Base-by-base conservation (phyloP, 352 stramenopile species). In the Phytophthora sansomeana region DNA sequence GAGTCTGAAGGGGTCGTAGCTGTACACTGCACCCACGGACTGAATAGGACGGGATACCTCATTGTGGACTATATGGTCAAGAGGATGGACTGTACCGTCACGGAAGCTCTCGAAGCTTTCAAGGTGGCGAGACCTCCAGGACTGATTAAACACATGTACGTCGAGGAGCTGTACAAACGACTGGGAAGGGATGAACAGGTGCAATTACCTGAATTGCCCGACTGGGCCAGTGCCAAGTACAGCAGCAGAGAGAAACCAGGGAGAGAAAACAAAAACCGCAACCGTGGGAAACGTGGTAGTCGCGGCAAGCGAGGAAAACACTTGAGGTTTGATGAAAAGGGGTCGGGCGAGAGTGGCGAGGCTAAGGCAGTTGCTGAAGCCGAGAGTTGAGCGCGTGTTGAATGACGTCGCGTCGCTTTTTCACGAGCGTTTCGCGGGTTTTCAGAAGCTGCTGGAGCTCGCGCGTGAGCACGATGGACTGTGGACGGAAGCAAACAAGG, bases 131-230 rank as follows among this genome's bases (percentile, higher is more conserved):
- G 87, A 33, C 83, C 83, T n/a, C 87, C 87, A 6, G 87, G 87
- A 49, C 58, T 95, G 11, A 92, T 95, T 69, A 93, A 93, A 64
- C 81, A 91, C 67, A 87, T 91, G 78, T 95, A 93, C 66, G 74
- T 95, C 13, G 71, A 92, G 59, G 83, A 89, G 16, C 75, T 95
- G 38, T 91, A 89, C 57, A 75, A 69, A 32, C 56, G 59, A 17
- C 74, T 90, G 26, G 85, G 78, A 0, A 63, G 57, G 4, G 56
- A 57, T 2, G 82, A 85, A 38, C 43, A 62, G n/a, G 62, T 90
- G 13, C 54, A 73, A 48, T 52, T 93, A 26, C 87, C 87, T 8
- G 63, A 74, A 47, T 60, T 95, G 6, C 87, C 87, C 0, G 58
- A 55, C 2, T 95, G 87, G 87, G 87, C 87, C 3, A 58, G 59